A percentile compares a stretch with the other conserved stretches of the same genome.
Evolutionary conservation across 495 filamentous ascomycete genomes (phyloP).

Genomic region (Aeminium ludgeri): DNA sequence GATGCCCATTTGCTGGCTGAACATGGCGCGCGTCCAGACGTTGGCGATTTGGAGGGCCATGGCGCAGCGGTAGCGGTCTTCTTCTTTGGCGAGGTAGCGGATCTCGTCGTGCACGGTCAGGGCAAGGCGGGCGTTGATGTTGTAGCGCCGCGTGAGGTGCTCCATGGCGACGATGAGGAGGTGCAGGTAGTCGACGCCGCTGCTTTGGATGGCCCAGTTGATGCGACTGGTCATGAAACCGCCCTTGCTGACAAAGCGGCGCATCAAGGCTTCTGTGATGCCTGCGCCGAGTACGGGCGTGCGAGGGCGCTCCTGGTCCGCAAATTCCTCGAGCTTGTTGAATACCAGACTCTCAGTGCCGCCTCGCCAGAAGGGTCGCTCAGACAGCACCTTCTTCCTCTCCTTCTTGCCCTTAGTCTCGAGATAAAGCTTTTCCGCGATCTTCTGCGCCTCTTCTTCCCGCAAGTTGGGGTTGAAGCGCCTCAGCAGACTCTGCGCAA

Average conservation of each 20-base stretch:
- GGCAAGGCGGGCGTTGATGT: slow-evolving; percentile 64
- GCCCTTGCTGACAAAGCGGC: slow-evolving; percentile 68
- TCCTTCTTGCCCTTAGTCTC: slow-evolving; percentile 78
- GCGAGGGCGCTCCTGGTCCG: slow-evolving; percentile 76
- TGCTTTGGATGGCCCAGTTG: slow-evolving; percentile 98
- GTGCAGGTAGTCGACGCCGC: slow-evolving; percentile 93
- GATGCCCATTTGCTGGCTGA: slow-evolving; percentile 90
- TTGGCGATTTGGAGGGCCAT: slow-evolving; percentile 91
- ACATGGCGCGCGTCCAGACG: slow-evolving; percentile 93
- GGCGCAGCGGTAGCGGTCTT: slow-evolving; percentile 73
- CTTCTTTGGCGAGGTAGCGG: slow-evolving; percentile 70
- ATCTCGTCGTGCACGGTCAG: slow-evolving; percentile 98
- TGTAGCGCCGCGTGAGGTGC: slow-evolving; percentile 74
- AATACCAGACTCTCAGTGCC: slow-evolving; percentile 96
- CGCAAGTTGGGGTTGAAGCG: slow-evolving; percentile 80
- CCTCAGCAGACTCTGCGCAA: slow-evolving; percentile 71
- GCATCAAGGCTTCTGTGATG: slow-evolving; percentile 88
- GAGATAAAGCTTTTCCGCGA: slow-evolving; percentile 65
- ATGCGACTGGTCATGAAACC: slow-evolving; percentile 83
- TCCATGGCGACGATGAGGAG: slow-evolving; percentile 90
- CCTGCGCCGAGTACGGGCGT: slow-evolving; percentile 92
- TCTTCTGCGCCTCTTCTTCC: slow-evolving; percentile 56
- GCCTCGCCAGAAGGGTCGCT: slow-evolving; percentile 80
- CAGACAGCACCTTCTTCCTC: slow-evolving; percentile 47
- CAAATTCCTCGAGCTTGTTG: slow-evolving; percentile 94